Evolutionary conservation across 2,329 filamentous ascomycete genomes (phyloP), one percentile per base, ranked within the genome.

Genomic region (Alternaria rosae): DNA sequence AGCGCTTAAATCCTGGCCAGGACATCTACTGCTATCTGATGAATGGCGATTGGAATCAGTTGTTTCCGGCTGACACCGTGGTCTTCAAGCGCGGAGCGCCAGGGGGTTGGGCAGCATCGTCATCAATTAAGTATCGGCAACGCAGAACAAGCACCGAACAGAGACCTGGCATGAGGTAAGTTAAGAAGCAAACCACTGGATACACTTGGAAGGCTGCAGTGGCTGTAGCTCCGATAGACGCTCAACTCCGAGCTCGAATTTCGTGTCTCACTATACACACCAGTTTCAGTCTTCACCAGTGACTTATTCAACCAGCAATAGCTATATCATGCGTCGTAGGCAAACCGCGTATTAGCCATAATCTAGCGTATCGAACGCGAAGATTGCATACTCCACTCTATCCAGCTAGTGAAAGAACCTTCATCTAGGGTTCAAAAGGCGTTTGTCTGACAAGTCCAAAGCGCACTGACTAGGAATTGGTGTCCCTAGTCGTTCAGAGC

Each of bases 91-190:
- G 44, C 4, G 54, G 43, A 5, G 28, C 28, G 12, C 26, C 44
- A 23, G 42, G 17, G n/a, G 43, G 28, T 0, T 21, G 44, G 12
- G 43, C 26, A 15, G 28, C 28, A n/a, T 20, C 20, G 54, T n/a
- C 54, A 56, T 28, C 35, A 45, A 25, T 47, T 56, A 43, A 35
- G 32, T 13, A 56, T 56, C 3, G 54, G 54, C 20, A 12, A 30
- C 15, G 25, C 43, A 17, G 43, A 44, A 23, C 43, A 47, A 17
- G 43, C 43, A 11, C 43, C 43, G 15, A 47, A 28, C 6, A 48
- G 21, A 12, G 42, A 56, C 11, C 35, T 28, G 20, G 54, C 44
- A 13, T 56, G 32, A 15, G 54, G 54, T 48, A 41, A 17, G 54
- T 56, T n/a, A 9, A 42, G 1, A n/a, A 42, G n/a, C 44, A 17